Evolutionary conservation across 1,139 yeast species (phyloP).

Genomic region (Pichia sp.): DNA sequence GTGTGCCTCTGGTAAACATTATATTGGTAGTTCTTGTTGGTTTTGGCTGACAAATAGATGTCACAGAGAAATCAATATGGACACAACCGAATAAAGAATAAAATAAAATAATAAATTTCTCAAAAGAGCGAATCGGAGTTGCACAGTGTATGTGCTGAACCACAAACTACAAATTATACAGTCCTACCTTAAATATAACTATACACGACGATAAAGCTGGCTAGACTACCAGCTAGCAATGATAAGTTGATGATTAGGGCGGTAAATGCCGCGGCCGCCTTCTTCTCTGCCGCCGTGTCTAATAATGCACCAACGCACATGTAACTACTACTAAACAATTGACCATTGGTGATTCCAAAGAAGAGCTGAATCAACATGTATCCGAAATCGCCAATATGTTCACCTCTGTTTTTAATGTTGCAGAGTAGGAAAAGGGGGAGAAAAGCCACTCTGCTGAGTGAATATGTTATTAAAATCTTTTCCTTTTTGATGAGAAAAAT

Average conservation of each 20-base stretch:
- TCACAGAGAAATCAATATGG: too few species aligned
- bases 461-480: constrained; percentile 40
- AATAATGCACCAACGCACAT: constrained; percentile 67
- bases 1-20: too few species aligned
- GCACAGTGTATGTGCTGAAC: too few species aligned
- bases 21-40: too few species aligned
- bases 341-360: constrained; percentile 88
- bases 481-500: constrained; percentile 41
- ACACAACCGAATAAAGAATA: too few species aligned
- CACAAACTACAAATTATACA: neutral
- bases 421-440: constrained; percentile 66
- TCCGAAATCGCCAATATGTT: constrained; percentile 53
- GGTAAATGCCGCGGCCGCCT: constrained; percentile 93
- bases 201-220: constrained; percentile 61
- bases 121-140: too few species aligned
- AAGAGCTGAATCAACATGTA: constrained; percentile 64
- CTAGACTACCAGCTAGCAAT: constrained; percentile 66
- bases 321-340: constrained; percentile 70
- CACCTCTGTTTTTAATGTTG: constrained; percentile 45
- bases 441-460: constrained; percentile 49
- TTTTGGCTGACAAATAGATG: too few species aligned
- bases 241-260: constrained; percentile 72
- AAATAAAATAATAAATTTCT: too few species aligned
- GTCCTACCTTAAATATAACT: constrained; percentile 4
- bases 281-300: constrained; percentile 59